Percentiles rank a stretch among this genome's conserved stretches.
These are phyloP conservation scores for Polyporus tsugae DNA, from an alignment of 1,284 basidiomycete species.

Conservation along the genomic window DNA sequence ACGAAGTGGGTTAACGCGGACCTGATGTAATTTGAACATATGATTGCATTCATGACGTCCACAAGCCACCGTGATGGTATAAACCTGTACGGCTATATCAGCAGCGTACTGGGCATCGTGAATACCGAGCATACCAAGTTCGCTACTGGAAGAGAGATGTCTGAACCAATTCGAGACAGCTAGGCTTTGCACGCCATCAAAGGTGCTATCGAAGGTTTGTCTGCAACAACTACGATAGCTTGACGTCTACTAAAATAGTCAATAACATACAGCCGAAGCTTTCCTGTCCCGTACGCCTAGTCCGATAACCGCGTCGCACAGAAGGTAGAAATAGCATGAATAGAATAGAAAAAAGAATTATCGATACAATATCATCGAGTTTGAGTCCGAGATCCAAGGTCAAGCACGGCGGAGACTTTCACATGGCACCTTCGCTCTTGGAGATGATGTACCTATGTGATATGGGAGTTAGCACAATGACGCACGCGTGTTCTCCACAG, in stretches of 20 bases:
- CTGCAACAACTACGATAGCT: background rate
- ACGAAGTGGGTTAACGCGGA: too few species aligned
- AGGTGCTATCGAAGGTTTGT: background rate
- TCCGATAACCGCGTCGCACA: background rate
- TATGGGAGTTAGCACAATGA: background rate
- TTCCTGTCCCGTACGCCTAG: background rate
- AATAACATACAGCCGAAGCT: background rate
- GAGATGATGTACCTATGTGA: constrained; percentile 52
- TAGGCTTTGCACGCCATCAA: background rate
- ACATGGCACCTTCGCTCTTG: constrained; percentile 39
- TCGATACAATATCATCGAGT: background rate
- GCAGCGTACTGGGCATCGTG: background rate
- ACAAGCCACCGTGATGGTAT: background rate
- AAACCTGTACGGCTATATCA: background rate
- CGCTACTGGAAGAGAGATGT: background rate
- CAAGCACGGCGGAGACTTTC: background rate
- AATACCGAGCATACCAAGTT: background rate
- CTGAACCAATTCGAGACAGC: background rate
- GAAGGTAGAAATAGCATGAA: background rate
- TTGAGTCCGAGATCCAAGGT: background rate
- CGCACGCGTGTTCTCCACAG: background rate
- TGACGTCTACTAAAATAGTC: background rate
- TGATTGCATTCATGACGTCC: background rate
- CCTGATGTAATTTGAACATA: too few species aligned
- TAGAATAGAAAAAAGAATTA: background rate